Evolutionary conservation across 148 eudicot genomes (phyloP).

Genomic region (Amaranthus palmeri): DNA sequence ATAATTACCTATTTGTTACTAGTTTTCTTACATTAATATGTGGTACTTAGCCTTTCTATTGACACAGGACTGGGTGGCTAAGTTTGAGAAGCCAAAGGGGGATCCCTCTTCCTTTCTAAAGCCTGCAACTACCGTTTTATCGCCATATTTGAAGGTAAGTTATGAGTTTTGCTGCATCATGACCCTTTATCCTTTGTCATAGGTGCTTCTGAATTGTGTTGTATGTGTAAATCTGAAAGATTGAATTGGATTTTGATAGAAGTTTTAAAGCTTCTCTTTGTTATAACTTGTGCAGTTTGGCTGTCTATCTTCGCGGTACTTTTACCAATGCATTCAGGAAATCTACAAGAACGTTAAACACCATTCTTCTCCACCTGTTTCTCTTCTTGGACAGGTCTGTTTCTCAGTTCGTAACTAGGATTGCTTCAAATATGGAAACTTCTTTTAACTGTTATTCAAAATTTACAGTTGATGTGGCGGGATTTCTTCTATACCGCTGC

Average conservation of each 20-base stretch:
- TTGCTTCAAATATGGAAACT: background rate
- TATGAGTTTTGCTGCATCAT: background rate
- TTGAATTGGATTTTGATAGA: background rate
- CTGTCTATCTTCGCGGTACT: conserved; percentile 80
- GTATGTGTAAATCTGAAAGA: background rate
- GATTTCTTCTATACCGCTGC: conserved; percentile 88
- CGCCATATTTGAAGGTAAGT: conserved; percentile 93
- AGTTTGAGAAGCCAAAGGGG: conserved; percentile 95
- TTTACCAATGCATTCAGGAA: conserved; percentile 73
- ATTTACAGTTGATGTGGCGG: conserved; percentile 75
- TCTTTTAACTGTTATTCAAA: conserved; percentile 3
- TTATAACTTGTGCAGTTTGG: conserved; percentile 63
- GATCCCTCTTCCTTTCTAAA: conserved; percentile 71
- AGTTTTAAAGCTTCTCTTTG: background rate
- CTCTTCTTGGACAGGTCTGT: conserved; percentile 90
- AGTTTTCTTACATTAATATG: too few species aligned
- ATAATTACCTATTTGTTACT: background rate
- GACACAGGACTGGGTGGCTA: conserved; percentile 85
- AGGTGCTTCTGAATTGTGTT: background rate
- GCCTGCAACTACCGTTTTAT: conserved; percentile 86
- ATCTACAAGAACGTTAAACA: conserved; percentile 45
- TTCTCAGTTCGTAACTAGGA: background rate
- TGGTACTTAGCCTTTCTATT: background rate
- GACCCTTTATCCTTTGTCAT: background rate
- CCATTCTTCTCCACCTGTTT: conserved; percentile 86